phyloP scores from a whole-genome alignment of 805 yeast genomes.

The Pichia ethanolica region DNA sequence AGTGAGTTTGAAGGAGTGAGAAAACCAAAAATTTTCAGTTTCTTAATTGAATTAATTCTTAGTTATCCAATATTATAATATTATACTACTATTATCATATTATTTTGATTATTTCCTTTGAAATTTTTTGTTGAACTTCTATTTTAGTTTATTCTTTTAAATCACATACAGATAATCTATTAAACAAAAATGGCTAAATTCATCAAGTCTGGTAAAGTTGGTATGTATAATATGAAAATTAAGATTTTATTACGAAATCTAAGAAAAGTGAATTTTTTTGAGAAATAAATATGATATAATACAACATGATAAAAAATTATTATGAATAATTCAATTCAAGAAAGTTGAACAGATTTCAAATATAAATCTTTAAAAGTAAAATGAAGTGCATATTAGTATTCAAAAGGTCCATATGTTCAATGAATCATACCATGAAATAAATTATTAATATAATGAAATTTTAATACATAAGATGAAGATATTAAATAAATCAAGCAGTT shows the following conservation, averaged over 20 bases:
- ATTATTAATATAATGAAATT: no score
- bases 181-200: constrained; percentile 82
- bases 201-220: constrained; percentile 99
- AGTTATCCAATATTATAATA: no score
- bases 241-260: background rate
- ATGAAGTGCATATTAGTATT: no score
- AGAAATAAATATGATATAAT: background rate
- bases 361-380: no score
- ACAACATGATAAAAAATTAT: background rate
- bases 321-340: no score
- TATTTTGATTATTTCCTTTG: background rate
- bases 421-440: no score
- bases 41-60: background rate
- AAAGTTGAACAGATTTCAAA: no score
- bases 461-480: no score
- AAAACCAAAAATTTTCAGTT: constrained; percentile 6
- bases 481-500: no score
- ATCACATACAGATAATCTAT: constrained; percentile 7
- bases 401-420: no score
- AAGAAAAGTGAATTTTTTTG: background rate
- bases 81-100: no score
- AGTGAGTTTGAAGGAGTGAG: background rate
- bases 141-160: background rate
- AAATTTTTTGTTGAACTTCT: no score
- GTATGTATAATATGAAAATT: constrained; percentile 44